Base-by-base conservation (phyloP, 176 grass and related monocot species). In the Saccharum spontaneum region DNA sequence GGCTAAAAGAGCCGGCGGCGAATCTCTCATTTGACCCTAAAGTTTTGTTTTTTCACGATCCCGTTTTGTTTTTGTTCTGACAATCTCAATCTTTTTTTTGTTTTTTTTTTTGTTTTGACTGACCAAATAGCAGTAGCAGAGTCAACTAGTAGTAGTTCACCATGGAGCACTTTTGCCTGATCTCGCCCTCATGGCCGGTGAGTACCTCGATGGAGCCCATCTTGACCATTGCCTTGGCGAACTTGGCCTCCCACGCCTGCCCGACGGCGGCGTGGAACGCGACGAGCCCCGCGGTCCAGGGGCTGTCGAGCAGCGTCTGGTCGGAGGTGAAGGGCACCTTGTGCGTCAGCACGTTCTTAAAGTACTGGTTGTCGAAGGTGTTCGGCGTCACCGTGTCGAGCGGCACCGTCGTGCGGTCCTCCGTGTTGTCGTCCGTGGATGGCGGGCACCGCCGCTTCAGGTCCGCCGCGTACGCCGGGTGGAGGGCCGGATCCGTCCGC, bases 311-410 rank as follows among this genome's bases (percentile, higher is more conserved):
- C 77, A 90, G 45, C 57, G 76, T 57, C 73, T 93, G 91, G 73
- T 93, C 91, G 38, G 91, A 93, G 10, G 31, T 46, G 82, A 93
- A 77, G 12, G 83, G 81, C 70, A 86, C 85, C 78, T 73, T 75
- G 55, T 30, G 46, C n/a, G 12, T 67, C 6, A 90, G 61, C 49
- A 93, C 77, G 67, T 93, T 64, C 46, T 57, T 72, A 50, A 55
- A 93, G 81, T 88, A 93, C 82, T 88, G 74, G 73, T 82, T 85
- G 85, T 93, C 85, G 1, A 90, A 36, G 9, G n/a, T n/a, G 67
- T 43, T 3, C 0, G 88, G 82, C 28, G 82, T 82, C 16, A 43
- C 70, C 17, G 15, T 30, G 60, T 90, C 88, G 10, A 86, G 67
- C 3, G 65, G 18, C 57, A 79, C 84, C 26, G 79, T 86, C 0